phyloP scores from a whole-genome alignment of 164 flowering plant genomes.

The Annona cherimola region DNA sequence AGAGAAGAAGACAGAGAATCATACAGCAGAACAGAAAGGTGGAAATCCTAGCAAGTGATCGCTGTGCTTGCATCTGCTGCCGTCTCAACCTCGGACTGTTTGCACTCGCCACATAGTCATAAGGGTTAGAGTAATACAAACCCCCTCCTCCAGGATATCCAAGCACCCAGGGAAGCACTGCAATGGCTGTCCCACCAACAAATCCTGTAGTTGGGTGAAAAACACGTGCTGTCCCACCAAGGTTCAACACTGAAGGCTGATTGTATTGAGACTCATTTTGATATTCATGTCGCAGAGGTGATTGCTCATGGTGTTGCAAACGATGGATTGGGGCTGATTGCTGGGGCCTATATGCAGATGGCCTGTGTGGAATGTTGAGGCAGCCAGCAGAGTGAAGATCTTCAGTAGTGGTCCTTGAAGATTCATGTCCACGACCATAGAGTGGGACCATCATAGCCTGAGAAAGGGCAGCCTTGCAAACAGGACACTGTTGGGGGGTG shows the following conservation, averaged over 20 bases:
- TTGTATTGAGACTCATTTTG: slow-evolving; percentile 1
- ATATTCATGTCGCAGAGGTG: neutral
- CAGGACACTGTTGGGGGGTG: slow-evolving; percentile 47
- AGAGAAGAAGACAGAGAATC: slow-evolving; percentile 41
- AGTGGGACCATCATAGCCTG: slow-evolving; percentile 52
- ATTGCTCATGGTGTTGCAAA: slow-evolving; percentile 14
- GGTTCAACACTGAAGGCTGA: neutral
- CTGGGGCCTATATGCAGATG: neutral
- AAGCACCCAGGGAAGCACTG: slow-evolving; percentile 34
- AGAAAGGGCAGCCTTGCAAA: slow-evolving; percentile 58
- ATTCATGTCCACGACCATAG: slow-evolving; percentile 43
- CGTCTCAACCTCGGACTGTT: slow-evolving; percentile 32
- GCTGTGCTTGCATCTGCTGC: slow-evolving; percentile 37
- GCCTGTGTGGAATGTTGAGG: slow-evolving; percentile 4
- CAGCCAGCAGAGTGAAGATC: slow-evolving; percentile 36
- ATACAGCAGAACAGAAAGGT: slow-evolving; percentile 47
- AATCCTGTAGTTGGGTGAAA: slow-evolving; percentile 10
- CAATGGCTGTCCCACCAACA: slow-evolving; percentile 52
- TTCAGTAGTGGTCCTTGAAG: slow-evolving; percentile 23
- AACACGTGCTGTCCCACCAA: slow-evolving; percentile 1
- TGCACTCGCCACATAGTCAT: slow-evolving; percentile 17
- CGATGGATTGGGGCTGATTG: slow-evolving; percentile 16
- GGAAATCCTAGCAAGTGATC: slow-evolving; percentile 37
- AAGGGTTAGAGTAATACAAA: slow-evolving; percentile 26
- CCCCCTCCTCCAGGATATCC: slow-evolving; percentile 33